phyloP scores from a whole-genome alignment of 768 basidiomycete species.

The Russula vinacea region DNA sequence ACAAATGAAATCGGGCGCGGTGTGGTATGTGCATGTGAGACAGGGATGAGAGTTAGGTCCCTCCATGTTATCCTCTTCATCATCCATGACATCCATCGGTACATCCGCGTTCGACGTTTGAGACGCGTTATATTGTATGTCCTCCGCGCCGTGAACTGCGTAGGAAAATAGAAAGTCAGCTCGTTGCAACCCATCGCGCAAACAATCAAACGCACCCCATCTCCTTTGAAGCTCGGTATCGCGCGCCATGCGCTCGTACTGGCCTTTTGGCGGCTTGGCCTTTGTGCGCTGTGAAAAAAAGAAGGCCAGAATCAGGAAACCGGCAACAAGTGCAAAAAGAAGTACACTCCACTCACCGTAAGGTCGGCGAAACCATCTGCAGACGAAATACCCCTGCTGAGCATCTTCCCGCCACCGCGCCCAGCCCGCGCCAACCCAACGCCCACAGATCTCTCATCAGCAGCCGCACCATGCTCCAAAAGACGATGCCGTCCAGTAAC shows the following conservation, averaged over 20 bases:
- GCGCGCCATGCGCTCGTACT: conserved; percentile 87
- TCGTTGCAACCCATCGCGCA: not conserved
- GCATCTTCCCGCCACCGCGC: conserved; percentile 69
- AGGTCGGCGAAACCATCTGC: conserved; percentile 60
- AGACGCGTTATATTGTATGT: conserved; percentile 34
- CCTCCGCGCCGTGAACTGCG: conserved; percentile 38
- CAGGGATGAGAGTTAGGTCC: conserved; percentile 32
- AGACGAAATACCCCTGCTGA: conserved; percentile 69
- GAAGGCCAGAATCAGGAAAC: not conserved
- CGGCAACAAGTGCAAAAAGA: too few relatives aligned
- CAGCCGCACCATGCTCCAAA: conserved; percentile 59
- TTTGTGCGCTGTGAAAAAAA: conserved; percentile 56
- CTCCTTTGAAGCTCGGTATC: conserved; percentile 69
- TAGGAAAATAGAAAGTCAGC: conserved; percentile 14
- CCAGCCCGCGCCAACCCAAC: conserved; percentile 68
- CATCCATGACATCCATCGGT: too few relatives aligned
- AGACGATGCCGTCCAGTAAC: too few relatives aligned
- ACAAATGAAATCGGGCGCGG: conserved; percentile 8
- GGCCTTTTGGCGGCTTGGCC: conserved; percentile 62
- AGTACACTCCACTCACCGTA: conserved; percentile 47
- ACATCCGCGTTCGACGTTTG: conserved; percentile 34
- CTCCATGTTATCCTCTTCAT: conserved; percentile 62
- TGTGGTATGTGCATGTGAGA: not conserved
- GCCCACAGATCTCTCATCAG: conserved; percentile 63
- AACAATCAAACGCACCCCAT: conserved; percentile 44